Evolutionary conservation across 352 stramenopile genomes (phyloP).

Genomic region (Phytophthora sp.): DNA sequence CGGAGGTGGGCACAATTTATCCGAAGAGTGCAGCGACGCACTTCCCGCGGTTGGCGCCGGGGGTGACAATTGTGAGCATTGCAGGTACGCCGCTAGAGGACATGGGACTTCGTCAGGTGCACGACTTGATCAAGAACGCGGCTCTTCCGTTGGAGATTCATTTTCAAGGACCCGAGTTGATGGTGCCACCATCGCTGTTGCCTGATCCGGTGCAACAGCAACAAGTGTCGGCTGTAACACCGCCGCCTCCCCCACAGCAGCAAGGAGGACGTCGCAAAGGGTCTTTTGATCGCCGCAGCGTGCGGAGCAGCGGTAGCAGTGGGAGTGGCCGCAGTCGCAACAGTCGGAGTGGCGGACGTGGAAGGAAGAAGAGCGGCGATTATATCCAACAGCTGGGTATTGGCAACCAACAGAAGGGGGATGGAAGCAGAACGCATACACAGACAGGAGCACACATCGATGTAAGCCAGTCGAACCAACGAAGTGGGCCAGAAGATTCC

Average conservation of each 20-base stretch:
- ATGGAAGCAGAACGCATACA: background rate
- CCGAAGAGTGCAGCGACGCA: slow-evolving; percentile 76
- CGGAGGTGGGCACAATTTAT: slow-evolving; percentile 86
- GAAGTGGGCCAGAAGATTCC: slow-evolving; percentile 47
- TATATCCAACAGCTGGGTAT: slow-evolving; percentile 11
- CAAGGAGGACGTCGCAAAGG: slow-evolving; percentile 24
- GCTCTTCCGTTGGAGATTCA: slow-evolving; percentile 68
- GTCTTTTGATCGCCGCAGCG: slow-evolving; percentile 35
- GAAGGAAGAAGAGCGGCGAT: slow-evolving; percentile 26
- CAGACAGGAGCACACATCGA: slow-evolving; percentile 4
- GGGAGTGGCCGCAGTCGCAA: slow-evolving; percentile 39
- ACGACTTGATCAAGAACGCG: slow-evolving; percentile 85
- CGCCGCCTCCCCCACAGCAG: slow-evolving; percentile 15
- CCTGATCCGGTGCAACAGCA: slow-evolving; percentile 17
- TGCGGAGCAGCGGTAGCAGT: slow-evolving; percentile 40
- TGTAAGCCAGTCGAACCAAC: slow-evolving; percentile 59
- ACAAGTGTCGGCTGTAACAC: slow-evolving; percentile 8
- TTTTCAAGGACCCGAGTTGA: slow-evolving; percentile 50
- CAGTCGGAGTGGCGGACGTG: slow-evolving; percentile 32
- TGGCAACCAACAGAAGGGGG: slow-evolving; percentile 31
- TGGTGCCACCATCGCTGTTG: slow-evolving; percentile 9
- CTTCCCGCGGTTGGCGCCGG: slow-evolving; percentile 71
- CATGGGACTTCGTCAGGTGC: slow-evolving; percentile 81
- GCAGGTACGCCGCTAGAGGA: slow-evolving; percentile 58
- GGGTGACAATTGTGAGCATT: slow-evolving; percentile 81